Conservation (phyloP, 495 filamentous ascomycete species). For the Trichocladium antarcticum region DNA sequence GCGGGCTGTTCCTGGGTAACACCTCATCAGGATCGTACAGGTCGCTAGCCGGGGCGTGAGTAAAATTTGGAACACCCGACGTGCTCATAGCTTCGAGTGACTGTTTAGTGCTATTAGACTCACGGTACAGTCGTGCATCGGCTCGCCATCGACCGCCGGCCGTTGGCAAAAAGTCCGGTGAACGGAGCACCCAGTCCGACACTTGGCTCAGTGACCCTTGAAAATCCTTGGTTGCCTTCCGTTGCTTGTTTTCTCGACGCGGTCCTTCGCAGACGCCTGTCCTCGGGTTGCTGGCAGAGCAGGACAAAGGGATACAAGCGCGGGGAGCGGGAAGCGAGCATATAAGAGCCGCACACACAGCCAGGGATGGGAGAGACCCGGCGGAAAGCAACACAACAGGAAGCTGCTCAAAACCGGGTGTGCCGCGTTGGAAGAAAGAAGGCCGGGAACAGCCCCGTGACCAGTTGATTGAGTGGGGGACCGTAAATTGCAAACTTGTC, state of each 20-base stretch:
- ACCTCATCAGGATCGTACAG: slow-evolving; percentile 39
- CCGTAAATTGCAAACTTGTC: slow-evolving; percentile 20
- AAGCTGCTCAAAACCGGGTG: slow-evolving; percentile 14
- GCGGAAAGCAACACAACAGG: slow-evolving; percentile 7
- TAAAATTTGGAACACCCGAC: slow-evolving; percentile 26
- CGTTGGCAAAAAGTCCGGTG: not conserved
- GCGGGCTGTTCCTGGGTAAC: slow-evolving; percentile 32
- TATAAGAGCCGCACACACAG: slow-evolving; percentile 26
- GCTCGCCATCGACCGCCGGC: slow-evolving; percentile 25
- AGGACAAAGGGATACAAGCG: slow-evolving; percentile 3
- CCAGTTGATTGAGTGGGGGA: slow-evolving; percentile 24
- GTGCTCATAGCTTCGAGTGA: slow-evolving; percentile 36
- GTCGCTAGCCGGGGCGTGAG: slow-evolving; percentile 34
- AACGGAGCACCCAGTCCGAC: not conserved
- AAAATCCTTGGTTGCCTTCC: not conserved
- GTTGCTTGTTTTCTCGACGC: not conserved
- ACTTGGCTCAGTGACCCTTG: not conserved
- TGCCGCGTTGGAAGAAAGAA: slow-evolving; percentile 18
- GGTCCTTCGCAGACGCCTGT: slow-evolving; percentile 2
- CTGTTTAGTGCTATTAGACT: slow-evolving; percentile 19
- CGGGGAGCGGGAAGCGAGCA: slow-evolving; percentile 13
- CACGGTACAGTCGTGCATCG: slow-evolving; percentile 18
- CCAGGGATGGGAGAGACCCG: slow-evolving; percentile 13
- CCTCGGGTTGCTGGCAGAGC: slow-evolving; percentile 7
- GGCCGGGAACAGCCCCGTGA: slow-evolving; percentile 23